Evolutionary conservation across 129 eudicot genomes (phyloP), one percentile per base, ranked within the genome.

Genomic region (Artemisia tridentata): DNA sequence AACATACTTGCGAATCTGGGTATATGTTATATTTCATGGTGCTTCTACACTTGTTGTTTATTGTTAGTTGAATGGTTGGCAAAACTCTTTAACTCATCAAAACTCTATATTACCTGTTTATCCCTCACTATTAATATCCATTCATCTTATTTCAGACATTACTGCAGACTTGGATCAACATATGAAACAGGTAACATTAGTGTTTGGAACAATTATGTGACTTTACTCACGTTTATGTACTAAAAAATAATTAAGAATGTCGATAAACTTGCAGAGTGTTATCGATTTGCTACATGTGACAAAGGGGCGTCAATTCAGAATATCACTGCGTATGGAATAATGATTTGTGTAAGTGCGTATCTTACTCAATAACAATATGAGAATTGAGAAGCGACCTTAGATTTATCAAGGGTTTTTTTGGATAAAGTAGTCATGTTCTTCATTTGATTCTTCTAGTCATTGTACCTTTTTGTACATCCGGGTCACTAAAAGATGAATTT

Each of bases 121-220:
- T 38, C 71, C 18, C 60, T 54, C 8, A 17, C 45, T 45, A 27
- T 62, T 38, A 23, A 46, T 63, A 4, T 38, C 11, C 43, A 53
- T 65, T 62, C 21, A 34, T 66, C 15, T 43, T 69, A 68, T 77
- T 78, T 57, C 96, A 92, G 98, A 62, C 87, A 92, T 83, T 92
- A 71, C 73, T 92, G 98, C 79, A 80, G 98, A 66, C 75, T 84
- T 46, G 98, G 98, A 58, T 92, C 98, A 65, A 92, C 91, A 56
- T 52, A 50, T 67, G 85, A 84, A 86, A 72, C 72, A 73, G 66
- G 98, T 92, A 78, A 76, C n/a, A 52, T 4, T 3, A 7, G 20
- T 54, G 60, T 7, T 54, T 19, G 9, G 60, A 21, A 54, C 12
- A 17, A 21, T 34, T 34, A 34, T 7, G 8, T 34, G 25, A 18